Percentiles rank a stretch among this genome's conserved stretches.
Conservation (phyloP, 176 grass and related monocot species). For the Pontederia paniculata region DNA sequence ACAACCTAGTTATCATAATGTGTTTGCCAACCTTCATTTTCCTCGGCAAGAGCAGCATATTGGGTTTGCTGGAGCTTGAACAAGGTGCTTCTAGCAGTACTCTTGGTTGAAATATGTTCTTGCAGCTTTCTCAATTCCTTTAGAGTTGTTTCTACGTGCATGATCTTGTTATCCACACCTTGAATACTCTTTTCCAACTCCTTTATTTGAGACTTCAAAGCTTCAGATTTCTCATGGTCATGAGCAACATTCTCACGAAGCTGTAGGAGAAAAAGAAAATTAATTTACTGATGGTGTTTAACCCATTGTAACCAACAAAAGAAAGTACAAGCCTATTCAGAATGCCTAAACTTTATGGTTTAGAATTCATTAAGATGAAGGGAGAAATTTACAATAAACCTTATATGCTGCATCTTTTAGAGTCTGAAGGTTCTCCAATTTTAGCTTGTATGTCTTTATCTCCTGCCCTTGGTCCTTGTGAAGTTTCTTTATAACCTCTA, state of each 20-base stretch:
- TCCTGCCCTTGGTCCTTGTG: slow-evolving; percentile 95
- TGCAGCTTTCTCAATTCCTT: slow-evolving; percentile 60
- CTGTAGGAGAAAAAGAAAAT: slow-evolving; percentile 27
- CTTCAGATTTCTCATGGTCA: slow-evolving; percentile 84
- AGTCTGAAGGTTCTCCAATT: slow-evolving; percentile 92
- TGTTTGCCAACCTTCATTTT: slow-evolving; percentile 64
- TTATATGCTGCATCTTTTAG: slow-evolving; percentile 89
- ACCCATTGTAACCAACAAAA: background rate
- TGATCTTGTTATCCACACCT: slow-evolving; percentile 40
- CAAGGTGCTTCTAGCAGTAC: slow-evolving; percentile 65
- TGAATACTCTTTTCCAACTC: slow-evolving; percentile 55
- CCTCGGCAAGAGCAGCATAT: slow-evolving; percentile 72
- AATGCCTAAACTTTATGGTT: background rate
- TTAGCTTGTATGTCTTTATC: slow-evolving; percentile 86
- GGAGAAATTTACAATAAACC: slow-evolving; percentile 25
- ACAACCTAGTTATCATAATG: background rate
- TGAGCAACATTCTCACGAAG: slow-evolving; percentile 81
- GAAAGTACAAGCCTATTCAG: background rate
- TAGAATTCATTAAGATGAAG: background rate
- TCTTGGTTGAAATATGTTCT: slow-evolving; percentile 49
- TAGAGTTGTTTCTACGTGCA: slow-evolving; percentile 35
- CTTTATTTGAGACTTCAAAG: slow-evolving; percentile 79
- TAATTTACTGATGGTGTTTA: background rate
- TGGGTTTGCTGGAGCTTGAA: slow-evolving; percentile 55
- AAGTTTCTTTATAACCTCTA: slow-evolving; percentile 98